Percentiles rank a stretch among this genome's conserved stretches.
Evolutionary conservation across 805 yeast species (phyloP).

Genomic region (Pichia nanzhaoensis): DNA sequence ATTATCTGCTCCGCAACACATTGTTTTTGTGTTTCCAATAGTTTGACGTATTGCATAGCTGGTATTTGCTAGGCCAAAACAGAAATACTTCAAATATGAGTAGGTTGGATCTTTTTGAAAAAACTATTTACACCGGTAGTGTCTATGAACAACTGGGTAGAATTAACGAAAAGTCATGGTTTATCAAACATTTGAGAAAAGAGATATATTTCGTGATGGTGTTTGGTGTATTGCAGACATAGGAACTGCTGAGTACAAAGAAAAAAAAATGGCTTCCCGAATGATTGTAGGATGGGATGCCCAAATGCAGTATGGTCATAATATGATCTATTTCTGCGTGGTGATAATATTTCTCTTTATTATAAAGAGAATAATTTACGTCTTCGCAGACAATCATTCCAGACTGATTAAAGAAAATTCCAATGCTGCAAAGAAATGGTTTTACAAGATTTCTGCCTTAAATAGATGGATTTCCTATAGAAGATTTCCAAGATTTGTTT

Average conservation of each 20-base stretch:
- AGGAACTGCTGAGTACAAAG: constrained; percentile 21
- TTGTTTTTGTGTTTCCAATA: no score
- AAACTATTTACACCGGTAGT: no score
- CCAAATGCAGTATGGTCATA: constrained; percentile 30
- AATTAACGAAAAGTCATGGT: not conserved
- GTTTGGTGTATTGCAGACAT: constrained; percentile 17
- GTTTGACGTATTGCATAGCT: no score
- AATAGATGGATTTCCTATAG: constrained; percentile 30
- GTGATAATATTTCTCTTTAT: constrained; percentile 32
- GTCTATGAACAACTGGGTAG: no score
- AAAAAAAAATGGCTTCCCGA: constrained; percentile 26
- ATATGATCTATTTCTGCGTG: constrained; percentile 35
- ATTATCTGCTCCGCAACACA: no score
- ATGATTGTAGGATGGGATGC: constrained; percentile 26
- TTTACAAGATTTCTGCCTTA: constrained; percentile 25
- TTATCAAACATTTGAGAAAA: not conserved
- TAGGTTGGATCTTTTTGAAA: no score
- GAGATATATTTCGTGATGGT: constrained; percentile 7
- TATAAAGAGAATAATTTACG: constrained; percentile 25
- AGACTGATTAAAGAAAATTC: constrained; percentile 5
- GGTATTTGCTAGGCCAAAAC: no score
- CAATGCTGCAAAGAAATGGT: not conserved
- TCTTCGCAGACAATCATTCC: constrained; percentile 16
- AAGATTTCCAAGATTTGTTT: constrained; percentile 27
- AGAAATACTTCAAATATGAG: no score